Evolutionary conservation across 352 stramenopile species (phyloP).

Genomic region (Peronospora farinosa): DNA sequence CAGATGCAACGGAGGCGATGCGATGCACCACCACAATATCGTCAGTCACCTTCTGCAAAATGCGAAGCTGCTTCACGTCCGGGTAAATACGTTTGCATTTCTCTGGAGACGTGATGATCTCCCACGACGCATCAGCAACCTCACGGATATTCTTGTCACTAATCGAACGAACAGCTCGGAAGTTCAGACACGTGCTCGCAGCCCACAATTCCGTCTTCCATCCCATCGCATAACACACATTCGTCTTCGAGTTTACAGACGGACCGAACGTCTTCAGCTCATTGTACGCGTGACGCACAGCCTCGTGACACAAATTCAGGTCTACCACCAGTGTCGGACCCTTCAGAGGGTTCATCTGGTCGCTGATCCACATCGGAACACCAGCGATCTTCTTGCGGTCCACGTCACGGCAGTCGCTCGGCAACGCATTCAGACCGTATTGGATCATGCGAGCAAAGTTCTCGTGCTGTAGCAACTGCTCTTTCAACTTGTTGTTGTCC

Average conservation of each 20-base stretch:
- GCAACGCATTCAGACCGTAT: slow-evolving; percentile 70
- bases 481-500: slow-evolving; percentile 83
- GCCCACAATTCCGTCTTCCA: slow-evolving; percentile 83
- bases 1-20: slow-evolving; percentile 66
- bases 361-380: slow-evolving; percentile 71
- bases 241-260: slow-evolving; percentile 76
- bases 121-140: slow-evolving; percentile 66
- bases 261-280: slow-evolving; percentile 70
- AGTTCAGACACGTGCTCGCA: slow-evolving; percentile 68
- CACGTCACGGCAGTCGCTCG: slow-evolving; percentile 68
- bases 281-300: slow-evolving; percentile 73
- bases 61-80: slow-evolving; percentile 78
- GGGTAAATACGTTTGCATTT: slow-evolving; percentile 82
- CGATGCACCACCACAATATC: slow-evolving; percentile 78
- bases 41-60: slow-evolving; percentile 78
- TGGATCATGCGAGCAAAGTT: slow-evolving; percentile 84
- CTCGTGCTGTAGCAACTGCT: slow-evolving; percentile 75
- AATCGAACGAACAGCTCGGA: slow-evolving; percentile 56
- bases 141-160: slow-evolving; percentile 64
- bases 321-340: slow-evolving; percentile 69
- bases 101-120: slow-evolving; percentile 78
- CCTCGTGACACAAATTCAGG: slow-evolving; percentile 69
- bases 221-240: slow-evolving; percentile 80
- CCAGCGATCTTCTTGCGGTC: slow-evolving; percentile 73
- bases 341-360: slow-evolving; percentile 76